Evolutionary conservation across 768 basidiomycete species (phyloP).

Genomic region (Cantharellus anzutake): DNA sequence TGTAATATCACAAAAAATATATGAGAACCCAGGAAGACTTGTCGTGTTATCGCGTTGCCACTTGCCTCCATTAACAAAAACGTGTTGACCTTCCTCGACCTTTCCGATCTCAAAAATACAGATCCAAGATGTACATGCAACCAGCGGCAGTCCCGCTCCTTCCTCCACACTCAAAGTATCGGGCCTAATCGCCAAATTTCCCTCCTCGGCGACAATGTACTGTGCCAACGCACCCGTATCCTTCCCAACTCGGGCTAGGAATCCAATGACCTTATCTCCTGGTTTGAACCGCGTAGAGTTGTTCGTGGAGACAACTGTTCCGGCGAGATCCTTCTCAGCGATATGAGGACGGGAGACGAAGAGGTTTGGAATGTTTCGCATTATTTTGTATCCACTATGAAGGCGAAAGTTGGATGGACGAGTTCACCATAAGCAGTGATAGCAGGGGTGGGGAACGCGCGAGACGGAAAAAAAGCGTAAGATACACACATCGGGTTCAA

Average conservation of each 20-base stretch:
- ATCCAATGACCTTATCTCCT: background rate
- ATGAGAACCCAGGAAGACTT: background rate
- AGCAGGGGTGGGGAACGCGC: background rate
- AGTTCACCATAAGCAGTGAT: background rate
- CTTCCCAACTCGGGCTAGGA: slow-evolving; percentile 9
- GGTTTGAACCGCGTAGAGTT: background rate
- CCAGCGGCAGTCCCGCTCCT: slow-evolving; percentile 12
- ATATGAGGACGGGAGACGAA: background rate
- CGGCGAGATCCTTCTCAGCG: background rate
- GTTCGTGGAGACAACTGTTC: background rate
- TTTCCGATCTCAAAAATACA: background rate
- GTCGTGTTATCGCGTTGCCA: background rate
- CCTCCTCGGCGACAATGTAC: slow-evolving; percentile 31
- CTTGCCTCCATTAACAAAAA: background rate
- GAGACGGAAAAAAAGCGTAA: background rate
- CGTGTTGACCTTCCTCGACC: background rate
- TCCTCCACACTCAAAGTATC: slow-evolving; percentile 30
- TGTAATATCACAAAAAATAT: background rate
- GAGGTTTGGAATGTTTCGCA: background rate
- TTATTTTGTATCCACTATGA: background rate
- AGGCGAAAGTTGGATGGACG: background rate
- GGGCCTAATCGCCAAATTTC: slow-evolving; percentile 27
- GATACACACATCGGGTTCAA: background rate
- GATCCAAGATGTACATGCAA: background rate
- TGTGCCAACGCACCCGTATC: slow-evolving; percentile 39